Evolutionary conservation across 176 grass and related monocot species (phyloP).

Genomic region (Rhynchospora breviuscula): DNA sequence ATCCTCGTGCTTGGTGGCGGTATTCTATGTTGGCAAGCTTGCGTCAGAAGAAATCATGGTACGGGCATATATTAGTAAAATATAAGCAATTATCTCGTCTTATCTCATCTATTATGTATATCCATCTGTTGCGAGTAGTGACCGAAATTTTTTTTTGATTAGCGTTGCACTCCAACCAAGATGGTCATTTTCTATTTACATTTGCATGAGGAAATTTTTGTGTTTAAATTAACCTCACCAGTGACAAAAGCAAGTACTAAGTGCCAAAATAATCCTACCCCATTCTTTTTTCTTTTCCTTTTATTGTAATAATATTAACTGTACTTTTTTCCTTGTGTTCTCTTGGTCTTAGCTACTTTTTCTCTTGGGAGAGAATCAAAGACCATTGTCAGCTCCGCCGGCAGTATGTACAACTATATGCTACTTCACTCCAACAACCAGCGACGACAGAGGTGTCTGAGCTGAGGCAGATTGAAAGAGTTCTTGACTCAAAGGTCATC

Average conservation of each 20-base stretch:
- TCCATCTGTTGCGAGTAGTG: background rate
- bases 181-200: background rate
- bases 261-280: background rate
- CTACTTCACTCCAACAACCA: slow-evolving; percentile 62
- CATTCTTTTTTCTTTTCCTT: background rate
- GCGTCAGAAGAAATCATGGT: slow-evolving; percentile 95
- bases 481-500: slow-evolving; percentile 86
- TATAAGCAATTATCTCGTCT: background rate
- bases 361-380: slow-evolving; percentile 91
- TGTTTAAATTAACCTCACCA: background rate
- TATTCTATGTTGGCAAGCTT: slow-evolving; percentile 84
- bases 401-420: slow-evolving; percentile 88
- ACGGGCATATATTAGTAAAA: background rate
- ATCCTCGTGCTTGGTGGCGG: slow-evolving; percentile 83
- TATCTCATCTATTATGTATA: background rate
- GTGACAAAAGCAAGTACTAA: background rate
- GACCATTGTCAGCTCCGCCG: slow-evolving; percentile 87
- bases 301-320: background rate
- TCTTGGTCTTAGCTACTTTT: slow-evolving; percentile 34
- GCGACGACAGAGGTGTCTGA: slow-evolving; percentile 62
- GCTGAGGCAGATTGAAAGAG: slow-evolving; percentile 84
- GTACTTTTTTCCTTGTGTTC: slow-evolving; percentile 10
- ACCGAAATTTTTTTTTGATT: background rate
- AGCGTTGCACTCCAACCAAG: background rate
- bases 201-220: background rate